Conservation (phyloP, 2,329 filamentous ascomycete genomes). For the Trichocomaceae sp. region DNA sequence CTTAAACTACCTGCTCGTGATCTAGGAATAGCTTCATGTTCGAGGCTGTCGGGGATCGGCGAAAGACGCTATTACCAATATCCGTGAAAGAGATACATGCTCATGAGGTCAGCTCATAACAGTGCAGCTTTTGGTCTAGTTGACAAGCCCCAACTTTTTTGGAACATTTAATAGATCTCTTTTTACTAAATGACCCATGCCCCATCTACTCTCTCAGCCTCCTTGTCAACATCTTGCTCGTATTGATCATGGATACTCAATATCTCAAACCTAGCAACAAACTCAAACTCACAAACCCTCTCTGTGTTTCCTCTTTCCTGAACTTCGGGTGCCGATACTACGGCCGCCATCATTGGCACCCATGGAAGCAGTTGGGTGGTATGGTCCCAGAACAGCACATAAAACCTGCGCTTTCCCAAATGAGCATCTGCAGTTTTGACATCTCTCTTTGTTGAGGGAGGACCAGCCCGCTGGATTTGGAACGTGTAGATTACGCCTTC, state of each 20-base stretch:
- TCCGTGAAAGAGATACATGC: too few relatives aligned
- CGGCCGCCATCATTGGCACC: background rate
- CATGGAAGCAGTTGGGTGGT: background rate
- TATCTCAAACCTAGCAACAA: conserved; percentile 1
- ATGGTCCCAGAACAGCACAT: conserved; percentile 1
- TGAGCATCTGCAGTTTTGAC: background rate
- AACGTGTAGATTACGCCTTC: background rate
- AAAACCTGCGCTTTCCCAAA: background rate
- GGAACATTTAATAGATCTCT: too few relatives aligned
- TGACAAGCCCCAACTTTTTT: too few relatives aligned
- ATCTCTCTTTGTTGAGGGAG: background rate
- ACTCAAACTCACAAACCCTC: background rate
- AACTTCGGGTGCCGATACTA: conserved; percentile 2
- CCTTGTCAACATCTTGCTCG: background rate
- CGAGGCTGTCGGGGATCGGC: too few relatives aligned
- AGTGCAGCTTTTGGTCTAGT: too few relatives aligned
- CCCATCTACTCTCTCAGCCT: background rate
- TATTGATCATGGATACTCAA: background rate
- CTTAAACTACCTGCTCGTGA: too few relatives aligned
- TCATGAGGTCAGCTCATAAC: too few relatives aligned
- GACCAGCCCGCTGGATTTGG: background rate
- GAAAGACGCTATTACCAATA: too few relatives aligned
- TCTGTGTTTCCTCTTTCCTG: background rate
- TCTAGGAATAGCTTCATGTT: too few relatives aligned
- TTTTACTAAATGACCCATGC: background rate